Evolutionary conservation across 1,284 basidiomycete species (phyloP).

Genomic region (Rhizoctonia solani): DNA sequence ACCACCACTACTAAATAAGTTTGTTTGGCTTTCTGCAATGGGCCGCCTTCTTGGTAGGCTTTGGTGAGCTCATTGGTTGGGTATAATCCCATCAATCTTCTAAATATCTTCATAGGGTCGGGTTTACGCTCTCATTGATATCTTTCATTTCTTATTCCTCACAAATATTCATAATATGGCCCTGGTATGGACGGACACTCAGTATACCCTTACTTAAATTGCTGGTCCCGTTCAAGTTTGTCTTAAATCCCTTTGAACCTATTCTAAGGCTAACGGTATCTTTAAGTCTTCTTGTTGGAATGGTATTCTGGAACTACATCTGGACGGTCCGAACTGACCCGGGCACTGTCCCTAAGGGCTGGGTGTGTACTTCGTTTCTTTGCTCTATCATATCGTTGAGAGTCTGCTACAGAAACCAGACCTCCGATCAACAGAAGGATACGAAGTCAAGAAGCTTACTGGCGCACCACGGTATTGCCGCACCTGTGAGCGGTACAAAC

Average conservation of each 20-base stretch:
- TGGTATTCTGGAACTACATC: constrained; percentile 87
- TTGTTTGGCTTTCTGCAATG: constrained; percentile 5
- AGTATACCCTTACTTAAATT: constrained; percentile 73
- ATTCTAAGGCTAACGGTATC: constrained; percentile 33
- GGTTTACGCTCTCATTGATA: constrained; percentile 76
- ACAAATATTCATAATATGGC: constrained; percentile 90
- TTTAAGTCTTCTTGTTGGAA: constrained; percentile 67
- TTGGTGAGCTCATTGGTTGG: background rate
- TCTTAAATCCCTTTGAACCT: constrained; percentile 29
- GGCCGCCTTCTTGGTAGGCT: constrained; percentile 30
- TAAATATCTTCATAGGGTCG: constrained; percentile 51
- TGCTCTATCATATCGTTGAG: constrained; percentile 1
- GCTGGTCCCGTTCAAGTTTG: constrained; percentile 88
- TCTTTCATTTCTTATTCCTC: constrained; percentile 86
- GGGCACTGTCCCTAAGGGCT: constrained; percentile 76
- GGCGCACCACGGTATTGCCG: constrained; percentile 81
- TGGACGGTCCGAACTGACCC: constrained; percentile 81
- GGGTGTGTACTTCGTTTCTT: constrained; percentile 57
- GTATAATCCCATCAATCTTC: background rate
- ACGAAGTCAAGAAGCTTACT: constrained; percentile 85
- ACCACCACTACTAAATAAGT: background rate
- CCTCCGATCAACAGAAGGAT: constrained; percentile 64
- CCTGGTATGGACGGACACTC: constrained; percentile 78
- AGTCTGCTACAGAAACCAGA: constrained; percentile 66
- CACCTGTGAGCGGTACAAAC: constrained; percentile 73